phyloP scores from a whole-genome alignment of 2,329 filamentous ascomycete genomes.

The Cladosporium oxysporum region DNA sequence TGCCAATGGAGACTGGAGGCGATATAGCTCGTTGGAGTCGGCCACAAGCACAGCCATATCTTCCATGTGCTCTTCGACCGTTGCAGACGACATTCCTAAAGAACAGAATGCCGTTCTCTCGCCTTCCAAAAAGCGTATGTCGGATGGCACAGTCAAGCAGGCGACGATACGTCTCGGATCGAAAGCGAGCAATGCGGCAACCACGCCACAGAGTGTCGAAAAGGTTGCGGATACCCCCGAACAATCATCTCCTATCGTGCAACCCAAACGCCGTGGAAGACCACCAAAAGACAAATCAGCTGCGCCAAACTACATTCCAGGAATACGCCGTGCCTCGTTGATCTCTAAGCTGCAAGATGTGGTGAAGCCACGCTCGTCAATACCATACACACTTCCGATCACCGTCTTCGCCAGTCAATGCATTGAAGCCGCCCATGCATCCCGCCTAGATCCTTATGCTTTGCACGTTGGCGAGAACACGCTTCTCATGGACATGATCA shows the following conservation, averaged over 20 bases:
- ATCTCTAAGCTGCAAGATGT: conserved; percentile 30
- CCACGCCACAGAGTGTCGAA: conserved; percentile 5
- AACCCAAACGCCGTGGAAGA: conserved; percentile 34
- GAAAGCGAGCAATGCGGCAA: conserved; percentile 7
- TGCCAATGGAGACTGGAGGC: conserved; percentile 35
- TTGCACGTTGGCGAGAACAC: conserved; percentile 82
- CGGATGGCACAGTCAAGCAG: conserved; percentile 34
- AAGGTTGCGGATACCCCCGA: conserved; percentile 6
- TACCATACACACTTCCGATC: conserved; percentile 71
- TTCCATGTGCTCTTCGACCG: conserved; percentile 36
- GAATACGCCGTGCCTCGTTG: conserved; percentile 27
- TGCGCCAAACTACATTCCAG: conserved; percentile 22
- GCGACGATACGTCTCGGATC: conserved; percentile 13
- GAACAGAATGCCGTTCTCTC: conserved; percentile 23
- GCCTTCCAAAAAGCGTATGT: conserved; percentile 32
- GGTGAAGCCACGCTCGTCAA: conserved; percentile 61
- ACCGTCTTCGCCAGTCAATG: conserved; percentile 89
- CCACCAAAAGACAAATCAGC: conserved; percentile 33
- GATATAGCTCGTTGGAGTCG: conserved; percentile 37
- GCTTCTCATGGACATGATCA: conserved; percentile 78
- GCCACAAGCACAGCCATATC: conserved; percentile 38
- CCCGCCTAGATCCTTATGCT: conserved; percentile 83
- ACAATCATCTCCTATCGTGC: conserved; percentile 10
- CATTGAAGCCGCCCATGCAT: conserved; percentile 84
- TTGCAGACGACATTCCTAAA: conserved; percentile 28